Percentiles rank a stretch among this genome's conserved stretches.
These are phyloP conservation scores for Lolium rigidum DNA, from an alignment of 176 grass and related monocot species.

Conservation along the genomic window DNA sequence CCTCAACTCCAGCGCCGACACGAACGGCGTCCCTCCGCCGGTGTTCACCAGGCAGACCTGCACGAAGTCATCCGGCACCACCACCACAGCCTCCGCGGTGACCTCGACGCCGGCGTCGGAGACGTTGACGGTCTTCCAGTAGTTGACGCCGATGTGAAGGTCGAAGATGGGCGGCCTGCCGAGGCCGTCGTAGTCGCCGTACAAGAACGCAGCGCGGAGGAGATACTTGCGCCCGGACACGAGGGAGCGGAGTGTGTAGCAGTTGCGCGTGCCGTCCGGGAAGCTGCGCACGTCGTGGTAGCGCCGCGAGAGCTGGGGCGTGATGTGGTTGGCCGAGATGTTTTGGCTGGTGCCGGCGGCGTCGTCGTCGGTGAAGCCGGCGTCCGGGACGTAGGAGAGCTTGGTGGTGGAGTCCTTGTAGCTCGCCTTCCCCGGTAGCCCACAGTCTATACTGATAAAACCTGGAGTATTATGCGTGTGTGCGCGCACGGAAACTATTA, in stretches of 20 bases:
- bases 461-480: slow-evolving; percentile 19
- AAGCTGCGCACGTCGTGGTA: slow-evolving; percentile 57
- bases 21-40: slow-evolving; percentile 61
- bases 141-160: slow-evolving; percentile 62
- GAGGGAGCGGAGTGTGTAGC: slow-evolving; percentile 59
- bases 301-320: background rate
- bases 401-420: slow-evolving; percentile 38
- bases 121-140: slow-evolving; percentile 48
- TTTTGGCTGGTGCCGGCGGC: slow-evolving; percentile 42
- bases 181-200: slow-evolving; percentile 66
- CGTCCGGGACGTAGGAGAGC: slow-evolving; percentile 32
- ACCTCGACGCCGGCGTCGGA: background rate
- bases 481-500: too few relatives aligned
- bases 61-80: slow-evolving; percentile 31
- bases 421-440: slow-evolving; percentile 41
- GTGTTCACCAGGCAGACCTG: slow-evolving; percentile 64
- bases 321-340: slow-evolving; percentile 37
- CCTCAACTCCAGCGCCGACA: slow-evolving; percentile 62
- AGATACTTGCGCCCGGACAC: slow-evolving; percentile 49
- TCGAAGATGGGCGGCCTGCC: slow-evolving; percentile 44
- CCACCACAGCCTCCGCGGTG: slow-evolving; percentile 18
- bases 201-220: slow-evolving; percentile 47
- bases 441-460: slow-evolving; percentile 72
- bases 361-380: slow-evolving; percentile 46
- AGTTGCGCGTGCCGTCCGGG: slow-evolving; percentile 40